Base-by-base conservation (phyloP, 768 basidiomycete genomes). In the Arthromyces matolae region DNA sequence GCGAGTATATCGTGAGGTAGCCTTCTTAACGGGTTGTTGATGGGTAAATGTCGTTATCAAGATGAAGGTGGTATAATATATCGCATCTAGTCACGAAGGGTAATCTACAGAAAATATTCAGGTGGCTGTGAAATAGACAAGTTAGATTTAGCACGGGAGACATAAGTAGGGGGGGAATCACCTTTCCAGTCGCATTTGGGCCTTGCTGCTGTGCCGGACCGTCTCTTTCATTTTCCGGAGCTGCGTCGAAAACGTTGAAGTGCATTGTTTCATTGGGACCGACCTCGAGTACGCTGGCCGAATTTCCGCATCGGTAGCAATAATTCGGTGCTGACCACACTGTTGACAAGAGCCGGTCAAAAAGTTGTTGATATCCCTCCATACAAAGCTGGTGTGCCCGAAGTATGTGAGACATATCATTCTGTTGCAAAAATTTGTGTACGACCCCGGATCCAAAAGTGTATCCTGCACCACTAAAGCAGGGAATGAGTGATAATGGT, bases 291-390 rank as follows among this genome's bases (percentile, higher is more conserved):
- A 98, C 95, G 57, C 89, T 93, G 19, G 96, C 96, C 45, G 88
- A 88, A 68, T 99, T 99, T 29, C 96, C 96, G 62, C 96, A 98
- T 35, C 96, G 83, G 69, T 97, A 98, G 67, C 95, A 97, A 63
- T 98, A 98, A 63, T 99, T 99, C 31, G 95, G 95, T 31, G 96
- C 96, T 18, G 87, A 91, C 96, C 96, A 99, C 6, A 99, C 96
- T 0, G 96, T 99, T 20, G 91, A 93, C 46, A 99, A 79, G 60
- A 91, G 90, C 54, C 91, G 86, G 65, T 94, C 93, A 57, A 97
- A 98, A 24, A 98, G 77, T n/a, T 93, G 92, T n/a, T 88, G 80
- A 65, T 92, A 98, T 0, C 96, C 96, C 67, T 99, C 96, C 96
- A 99, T 98, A 68, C 96, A 98, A 8, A 99, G 80, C 63, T 99